Evolutionary conservation across 2,329 filamentous ascomycete genomes (phyloP), one percentile per base, ranked within the genome.

Genomic region (Plectosphaerella plurivora): DNA sequence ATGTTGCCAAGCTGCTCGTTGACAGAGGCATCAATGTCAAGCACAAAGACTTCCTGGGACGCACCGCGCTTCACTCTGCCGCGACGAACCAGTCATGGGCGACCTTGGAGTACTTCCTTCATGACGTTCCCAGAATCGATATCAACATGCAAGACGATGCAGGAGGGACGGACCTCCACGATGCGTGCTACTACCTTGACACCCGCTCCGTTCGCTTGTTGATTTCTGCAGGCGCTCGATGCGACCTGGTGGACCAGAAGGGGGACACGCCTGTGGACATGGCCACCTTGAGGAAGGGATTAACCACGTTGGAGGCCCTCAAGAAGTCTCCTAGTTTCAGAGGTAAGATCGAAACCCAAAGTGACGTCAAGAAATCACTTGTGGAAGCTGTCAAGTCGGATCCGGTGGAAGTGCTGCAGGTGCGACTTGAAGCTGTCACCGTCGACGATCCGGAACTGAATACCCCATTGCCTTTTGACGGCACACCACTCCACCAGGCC

Each of bases 1-100:
- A 44, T 22, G 47, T 37, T 12, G 47, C 42, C 47, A 37, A 44
- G 15, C 25, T 49, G 22, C 25, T 49, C 20, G 47, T 49, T 12
- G 24, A 49, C 14, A 22, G 47, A 14, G 47, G 36, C 20, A 49
- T 49, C 8, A 22, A 49, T 24, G 25, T 33, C 47, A 41, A 28
- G 47, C 47, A 49, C 37, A 16, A 22, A 28, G 47, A 49, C 24
- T 15, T 49, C 22, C 42, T 28, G 14, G 47, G 47, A 20, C 47
- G 47, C 36, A 49, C 47, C 10, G 47, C 47, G 36, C 47, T 49
- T 10, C 47, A 49, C 47, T 49, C 47, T n/a, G 37, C 47, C 15
- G 20, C 47, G 6, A 42, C 36, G 18, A 49, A 49, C 14, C 47
- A n/a, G 15, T 49, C 47, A 6, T 44, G 47, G 47, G 20, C 36